Conservation (phyloP, 768 basidiomycete genomes). For the Gelatoporia subvermispora region DNA sequence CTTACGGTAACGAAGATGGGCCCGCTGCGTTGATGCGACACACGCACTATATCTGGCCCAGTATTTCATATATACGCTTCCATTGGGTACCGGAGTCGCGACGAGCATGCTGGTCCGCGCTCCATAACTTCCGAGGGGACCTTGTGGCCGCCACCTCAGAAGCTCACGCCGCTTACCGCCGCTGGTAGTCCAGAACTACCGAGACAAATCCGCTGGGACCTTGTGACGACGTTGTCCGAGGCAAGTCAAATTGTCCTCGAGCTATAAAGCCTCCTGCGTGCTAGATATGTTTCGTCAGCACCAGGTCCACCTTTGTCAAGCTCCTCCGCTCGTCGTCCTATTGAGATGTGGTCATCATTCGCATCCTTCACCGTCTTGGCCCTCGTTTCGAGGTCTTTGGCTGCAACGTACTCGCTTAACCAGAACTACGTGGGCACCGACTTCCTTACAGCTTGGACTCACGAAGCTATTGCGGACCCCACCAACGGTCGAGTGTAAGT, state of each 20-base stretch:
- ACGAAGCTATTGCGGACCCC: conserved; percentile 50
- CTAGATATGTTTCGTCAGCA: conserved; percentile 4
- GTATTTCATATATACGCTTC: too few relatives aligned
- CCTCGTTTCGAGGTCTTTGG: conserved; percentile 14
- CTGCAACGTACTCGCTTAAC: conserved; percentile 17
- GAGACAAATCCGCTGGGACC: background rate
- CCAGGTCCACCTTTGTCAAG: conserved; percentile 6
- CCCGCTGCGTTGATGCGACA: too few relatives aligned
- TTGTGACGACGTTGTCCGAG: conserved; percentile 1
- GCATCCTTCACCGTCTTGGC: conserved; percentile 10
- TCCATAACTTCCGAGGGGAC: too few relatives aligned
- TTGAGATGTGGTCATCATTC: conserved; percentile 14
- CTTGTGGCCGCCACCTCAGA: too few relatives aligned
- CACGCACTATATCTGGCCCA: too few relatives aligned
- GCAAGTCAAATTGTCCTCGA: background rate
- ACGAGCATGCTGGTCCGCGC: too few relatives aligned
- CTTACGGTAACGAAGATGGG: too few relatives aligned
- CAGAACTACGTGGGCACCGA: conserved; percentile 18
- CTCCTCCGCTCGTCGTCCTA: conserved; percentile 1
- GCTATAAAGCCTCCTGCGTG: conserved; percentile 9
- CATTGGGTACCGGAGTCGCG: too few relatives aligned
- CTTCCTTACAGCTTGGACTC: conserved; percentile 47
- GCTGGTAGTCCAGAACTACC: too few relatives aligned
- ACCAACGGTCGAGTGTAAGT: conserved; percentile 66
- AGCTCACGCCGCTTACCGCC: too few relatives aligned